phyloP scores from a whole-genome alignment of 2,329 filamentous ascomycete species.

The Emydomyces testavorans region DNA sequence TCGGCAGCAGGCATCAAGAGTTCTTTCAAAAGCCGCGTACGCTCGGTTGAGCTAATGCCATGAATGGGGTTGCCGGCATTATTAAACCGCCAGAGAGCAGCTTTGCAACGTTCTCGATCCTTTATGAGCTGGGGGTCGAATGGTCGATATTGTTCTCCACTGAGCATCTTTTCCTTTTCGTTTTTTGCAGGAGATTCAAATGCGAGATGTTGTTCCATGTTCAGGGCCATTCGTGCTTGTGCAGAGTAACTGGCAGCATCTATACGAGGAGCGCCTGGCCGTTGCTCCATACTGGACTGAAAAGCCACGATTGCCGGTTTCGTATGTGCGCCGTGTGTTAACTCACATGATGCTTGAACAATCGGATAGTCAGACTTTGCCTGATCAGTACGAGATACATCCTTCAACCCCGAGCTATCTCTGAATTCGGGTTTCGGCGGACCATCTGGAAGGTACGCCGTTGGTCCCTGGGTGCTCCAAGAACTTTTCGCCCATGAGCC shows the following conservation, averaged over 20 bases:
- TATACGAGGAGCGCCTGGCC: slow-evolving; percentile 24
- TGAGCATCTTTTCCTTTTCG: slow-evolving; percentile 85
- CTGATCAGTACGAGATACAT: slow-evolving; percentile 29
- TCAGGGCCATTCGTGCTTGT: slow-evolving; percentile 34
- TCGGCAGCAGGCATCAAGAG: slow-evolving; percentile 28
- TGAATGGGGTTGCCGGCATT: slow-evolving; percentile 64
- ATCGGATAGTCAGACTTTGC: slow-evolving; percentile 32
- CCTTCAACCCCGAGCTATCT: slow-evolving; percentile 31
- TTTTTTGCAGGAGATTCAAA: slow-evolving; percentile 41
- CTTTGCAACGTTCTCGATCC: slow-evolving; percentile 74
- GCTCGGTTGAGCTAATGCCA: slow-evolving; percentile 49
- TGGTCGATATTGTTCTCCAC: slow-evolving; percentile 65
- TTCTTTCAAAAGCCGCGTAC: slow-evolving; percentile 31
- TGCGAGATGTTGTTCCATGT: slow-evolving; percentile 33
- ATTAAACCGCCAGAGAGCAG: slow-evolving; percentile 77
- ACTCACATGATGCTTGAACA: slow-evolving; percentile 23
- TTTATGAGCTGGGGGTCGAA: slow-evolving; percentile 66
- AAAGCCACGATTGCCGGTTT: slow-evolving; percentile 31
- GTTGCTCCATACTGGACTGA: slow-evolving; percentile 29
- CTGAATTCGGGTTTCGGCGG: slow-evolving; percentile 32
- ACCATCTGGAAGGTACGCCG: slow-evolving; percentile 28
- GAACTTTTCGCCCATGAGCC: slow-evolving; percentile 33
- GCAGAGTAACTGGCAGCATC: slow-evolving; percentile 34
- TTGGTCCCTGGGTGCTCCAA: slow-evolving; percentile 30
- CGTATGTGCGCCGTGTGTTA: slow-evolving; percentile 27